Evolutionary conservation across 1,284 basidiomycete species (phyloP), one percentile per base, ranked within the genome.

Genomic region (Schizopora paradoxa): DNA sequence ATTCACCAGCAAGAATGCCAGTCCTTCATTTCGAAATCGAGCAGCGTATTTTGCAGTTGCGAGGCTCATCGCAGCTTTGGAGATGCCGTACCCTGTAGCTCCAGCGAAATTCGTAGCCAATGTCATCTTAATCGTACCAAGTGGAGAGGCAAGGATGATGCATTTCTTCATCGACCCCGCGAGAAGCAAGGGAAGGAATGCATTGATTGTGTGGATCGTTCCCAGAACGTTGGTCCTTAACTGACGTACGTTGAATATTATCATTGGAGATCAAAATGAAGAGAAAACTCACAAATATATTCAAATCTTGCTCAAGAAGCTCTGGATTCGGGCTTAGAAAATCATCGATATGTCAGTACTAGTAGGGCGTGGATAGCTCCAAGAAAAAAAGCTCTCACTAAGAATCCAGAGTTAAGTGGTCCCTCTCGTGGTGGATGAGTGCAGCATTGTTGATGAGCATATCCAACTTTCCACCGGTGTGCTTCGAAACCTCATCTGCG

Each of bases 1-100:
- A 43, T 60, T 61, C 42, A 69, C 42, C 2, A 63, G 52, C n/a
- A 69, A 51, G 53, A 68, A 63, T 5, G 61, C 51, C 45, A 71
- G 58, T 6, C 66, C 67, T 45, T 71, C 66, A 6, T 52, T 45
- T 14, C 46, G 56, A 44, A 61, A 56, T 37, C 59, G 51, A 6
- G 53, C 56, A 2, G 69, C 66, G 51, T 63, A 70, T 49, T 70
- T 66, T 14, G 60, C 63, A 14, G 61, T 53, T 34, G 57, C 63
- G 57, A 69, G 61, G 51, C 70, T 68, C 13, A 66, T 25, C 1
- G 62, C 68, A 4, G 64, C 62, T 51, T 68, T 69, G 41, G 63
- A 59, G 16, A 66, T 54, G 28, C 56, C 42, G 53, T 70, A 70
- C 8, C 64, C 55, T 4, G 37, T 36, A 10, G 44, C 31, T n/a